Conservation (phyloP, 108 stramenopile species). For the Cylindrotheca fusiformis region DNA sequence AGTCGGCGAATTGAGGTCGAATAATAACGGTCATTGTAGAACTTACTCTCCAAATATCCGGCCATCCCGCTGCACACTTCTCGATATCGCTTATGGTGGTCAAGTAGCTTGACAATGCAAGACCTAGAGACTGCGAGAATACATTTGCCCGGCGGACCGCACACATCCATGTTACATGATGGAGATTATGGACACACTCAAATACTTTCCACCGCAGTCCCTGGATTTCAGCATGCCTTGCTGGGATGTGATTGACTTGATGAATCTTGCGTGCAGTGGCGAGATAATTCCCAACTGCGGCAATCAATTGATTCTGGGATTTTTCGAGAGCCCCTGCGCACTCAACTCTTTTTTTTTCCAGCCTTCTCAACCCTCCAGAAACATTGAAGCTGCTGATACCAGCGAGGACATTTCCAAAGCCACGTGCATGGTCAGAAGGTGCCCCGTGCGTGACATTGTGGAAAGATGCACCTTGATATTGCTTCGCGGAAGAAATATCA, state of each 20-base stretch:
- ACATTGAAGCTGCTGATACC: slow-evolving; percentile 29
- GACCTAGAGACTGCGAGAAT: slow-evolving; percentile 82
- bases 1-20: too few species aligned
- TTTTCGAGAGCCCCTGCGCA: slow-evolving; percentile 41
- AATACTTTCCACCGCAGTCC: slow-evolving; percentile 44
- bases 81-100: slow-evolving; percentile 55
- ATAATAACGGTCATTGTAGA: too few species aligned
- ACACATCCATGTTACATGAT: slow-evolving; percentile 77
- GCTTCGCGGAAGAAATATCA: slow-evolving; percentile 16
- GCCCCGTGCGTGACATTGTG: slow-evolving; percentile 83
- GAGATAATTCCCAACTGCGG: slow-evolving; percentile 60
- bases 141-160: slow-evolving; percentile 75
- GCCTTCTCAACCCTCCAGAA: slow-evolving; percentile 70
- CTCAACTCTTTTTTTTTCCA: slow-evolving; percentile 65
- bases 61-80: slow-evolving; percentile 48
- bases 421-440: slow-evolving; percentile 84
- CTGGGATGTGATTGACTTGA: slow-evolving; percentile 52
- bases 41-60: slow-evolving; percentile 77
- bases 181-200: slow-evolving; percentile 64
- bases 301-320: slow-evolving; percentile 43
- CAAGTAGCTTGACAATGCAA: slow-evolving; percentile 75
- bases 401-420: slow-evolving; percentile 64
- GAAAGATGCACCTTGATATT: slow-evolving; percentile 37
- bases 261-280: slow-evolving; percentile 40
- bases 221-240: slow-evolving; percentile 46